A percentile compares a stretch with the other conserved stretches of the same genome.
These are phyloP conservation scores for Colletotrichum cereale DNA, from an alignment of 2,329 filamentous ascomycete genomes.

Conservation along the genomic window DNA sequence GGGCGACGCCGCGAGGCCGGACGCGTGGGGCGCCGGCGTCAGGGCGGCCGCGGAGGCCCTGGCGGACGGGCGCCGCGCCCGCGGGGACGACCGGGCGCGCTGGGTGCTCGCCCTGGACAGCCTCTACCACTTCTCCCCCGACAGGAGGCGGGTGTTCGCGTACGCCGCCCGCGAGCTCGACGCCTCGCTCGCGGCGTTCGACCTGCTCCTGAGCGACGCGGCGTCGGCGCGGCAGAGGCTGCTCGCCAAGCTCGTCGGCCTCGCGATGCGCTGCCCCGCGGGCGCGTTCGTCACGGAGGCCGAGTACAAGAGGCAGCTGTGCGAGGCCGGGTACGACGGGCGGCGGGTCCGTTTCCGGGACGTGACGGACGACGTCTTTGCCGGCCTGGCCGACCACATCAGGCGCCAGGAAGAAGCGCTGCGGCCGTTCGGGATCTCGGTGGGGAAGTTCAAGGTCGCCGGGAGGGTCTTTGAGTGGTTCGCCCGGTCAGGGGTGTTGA, in stretches of 20 bases:
- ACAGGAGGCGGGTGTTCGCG: conserved; percentile 59
- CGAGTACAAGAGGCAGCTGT: conserved; percentile 60
- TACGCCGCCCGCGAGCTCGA: conserved; percentile 55
- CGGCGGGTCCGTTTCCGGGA: conserved; percentile 59
- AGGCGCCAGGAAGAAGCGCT: conserved; percentile 50
- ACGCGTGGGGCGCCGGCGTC: conserved; percentile 52
- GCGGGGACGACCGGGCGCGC: conserved; percentile 43
- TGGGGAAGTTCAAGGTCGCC: conserved; percentile 53
- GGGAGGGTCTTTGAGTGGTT: conserved; percentile 56
- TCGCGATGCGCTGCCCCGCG: conserved; percentile 62
- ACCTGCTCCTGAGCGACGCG: conserved; percentile 58
- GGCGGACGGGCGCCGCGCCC: conserved; percentile 42
- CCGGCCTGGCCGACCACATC: conserved; percentile 60
- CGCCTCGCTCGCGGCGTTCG: conserved; percentile 67
- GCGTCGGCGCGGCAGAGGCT: conserved; percentile 48
- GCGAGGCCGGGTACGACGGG: conserved; percentile 60
- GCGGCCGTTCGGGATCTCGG: conserved; percentile 51
- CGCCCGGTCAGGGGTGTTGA: conserved; percentile 49
- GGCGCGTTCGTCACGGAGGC: conserved; percentile 60
- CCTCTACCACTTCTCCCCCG: conserved; percentile 68
- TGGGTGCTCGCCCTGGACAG: conserved; percentile 70
- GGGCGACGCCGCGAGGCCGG: conserved; percentile 62
- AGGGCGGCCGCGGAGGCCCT: conserved; percentile 46
- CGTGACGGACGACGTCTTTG: conserved; percentile 66
- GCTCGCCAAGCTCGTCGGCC: conserved; percentile 56